A percentile compares a stretch with the other conserved stretches of the same genome.
phyloP scores from a whole-genome alignment of 2,329 filamentous ascomycete genomes.

The Scytalidium sp. region DNA sequence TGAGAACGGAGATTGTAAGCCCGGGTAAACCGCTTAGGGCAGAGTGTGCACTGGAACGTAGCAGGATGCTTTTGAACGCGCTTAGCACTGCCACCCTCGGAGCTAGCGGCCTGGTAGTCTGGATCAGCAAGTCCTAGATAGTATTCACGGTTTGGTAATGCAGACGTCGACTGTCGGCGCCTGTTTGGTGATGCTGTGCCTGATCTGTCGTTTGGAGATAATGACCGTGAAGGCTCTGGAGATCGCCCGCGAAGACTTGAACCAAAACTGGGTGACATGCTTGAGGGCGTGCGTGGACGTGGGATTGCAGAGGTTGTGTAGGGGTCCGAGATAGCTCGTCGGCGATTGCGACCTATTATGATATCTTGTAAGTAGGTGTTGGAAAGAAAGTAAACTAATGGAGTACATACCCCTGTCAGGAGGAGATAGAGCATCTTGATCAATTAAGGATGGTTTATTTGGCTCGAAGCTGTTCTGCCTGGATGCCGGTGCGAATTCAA shows the following conservation, averaged over 20 bases:
- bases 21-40: slow-evolving; percentile 92
- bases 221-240: slow-evolving; percentile 44
- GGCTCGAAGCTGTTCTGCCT: slow-evolving; percentile 64
- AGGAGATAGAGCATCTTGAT: slow-evolving; percentile 79
- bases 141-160: slow-evolving; percentile 61
- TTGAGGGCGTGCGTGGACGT: slow-evolving; percentile 46
- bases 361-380: slow-evolving; percentile 14
- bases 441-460: slow-evolving; percentile 57
- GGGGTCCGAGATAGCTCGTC: slow-evolving; percentile 31
- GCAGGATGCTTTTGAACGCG: slow-evolving; percentile 97
- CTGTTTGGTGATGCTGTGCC: slow-evolving; percentile 41
- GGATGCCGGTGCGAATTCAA: slow-evolving; percentile 81
- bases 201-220: slow-evolving; percentile 57
- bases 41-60: slow-evolving; percentile 91
- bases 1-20: slow-evolving; percentile 97
- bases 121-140: slow-evolving; percentile 91
- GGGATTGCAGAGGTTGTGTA: slow-evolving; percentile 37
- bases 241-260: slow-evolving; percentile 45
- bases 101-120: slow-evolving; percentile 67
- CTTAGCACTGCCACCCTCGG: slow-evolving; percentile 60
- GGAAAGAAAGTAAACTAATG: not conserved
- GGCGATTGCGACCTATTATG: slow-evolving; percentile 25
- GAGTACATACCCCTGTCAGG: slow-evolving; percentile 62
- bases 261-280: slow-evolving; percentile 53
- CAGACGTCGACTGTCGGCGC: slow-evolving; percentile 61